A percentile compares a stretch with the other conserved stretches of the same genome.
These are phyloP conservation scores for Termitomyces sp. DNA, from an alignment of 768 basidiomycete genomes.

Conservation along the genomic window DNA sequence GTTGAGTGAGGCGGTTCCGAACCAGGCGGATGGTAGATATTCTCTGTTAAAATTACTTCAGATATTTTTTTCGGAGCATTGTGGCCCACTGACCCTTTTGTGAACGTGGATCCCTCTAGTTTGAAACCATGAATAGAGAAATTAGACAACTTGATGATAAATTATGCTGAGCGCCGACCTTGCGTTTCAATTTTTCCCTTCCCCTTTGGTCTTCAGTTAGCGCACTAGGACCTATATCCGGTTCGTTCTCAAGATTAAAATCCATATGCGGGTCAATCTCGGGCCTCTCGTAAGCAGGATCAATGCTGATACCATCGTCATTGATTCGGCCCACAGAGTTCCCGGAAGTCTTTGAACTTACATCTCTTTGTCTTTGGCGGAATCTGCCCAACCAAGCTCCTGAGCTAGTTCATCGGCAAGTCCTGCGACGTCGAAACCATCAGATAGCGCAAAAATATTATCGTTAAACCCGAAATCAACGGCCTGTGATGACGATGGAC, in stretches of 20 bases:
- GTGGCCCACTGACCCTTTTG: not conserved
- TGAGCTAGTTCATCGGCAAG: constrained; percentile 73
- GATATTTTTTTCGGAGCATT: not conserved
- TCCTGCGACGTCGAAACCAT: constrained; percentile 55
- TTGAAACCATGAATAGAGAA: not conserved
- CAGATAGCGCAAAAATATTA: constrained; percentile 49
- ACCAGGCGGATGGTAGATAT: not conserved
- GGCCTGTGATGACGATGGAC: constrained; percentile 55
- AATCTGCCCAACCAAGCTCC: constrained; percentile 70
- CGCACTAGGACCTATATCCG: not conserved
- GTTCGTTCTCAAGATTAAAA: constrained; percentile 23
- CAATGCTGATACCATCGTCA: not conserved
- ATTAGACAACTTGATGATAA: not conserved
- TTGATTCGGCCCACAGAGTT: not conserved
- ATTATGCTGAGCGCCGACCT: not conserved
- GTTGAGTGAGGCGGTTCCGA: not conserved
- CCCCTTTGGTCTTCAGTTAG: not conserved
- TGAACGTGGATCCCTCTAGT: not conserved
- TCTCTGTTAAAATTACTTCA: constrained; percentile 1
- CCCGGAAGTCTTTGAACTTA: constrained; percentile 10
- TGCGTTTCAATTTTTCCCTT: not conserved
- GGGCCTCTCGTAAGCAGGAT: not conserved
- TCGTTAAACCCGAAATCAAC: constrained; percentile 52
- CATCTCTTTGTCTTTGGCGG: constrained; percentile 25
- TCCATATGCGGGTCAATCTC: constrained; percentile 22